Evolutionary conservation across 192 early-diverging fungal species (phyloP), one percentile per base, ranked within the genome.

Genomic region (Funneliformis mosseae): DNA sequence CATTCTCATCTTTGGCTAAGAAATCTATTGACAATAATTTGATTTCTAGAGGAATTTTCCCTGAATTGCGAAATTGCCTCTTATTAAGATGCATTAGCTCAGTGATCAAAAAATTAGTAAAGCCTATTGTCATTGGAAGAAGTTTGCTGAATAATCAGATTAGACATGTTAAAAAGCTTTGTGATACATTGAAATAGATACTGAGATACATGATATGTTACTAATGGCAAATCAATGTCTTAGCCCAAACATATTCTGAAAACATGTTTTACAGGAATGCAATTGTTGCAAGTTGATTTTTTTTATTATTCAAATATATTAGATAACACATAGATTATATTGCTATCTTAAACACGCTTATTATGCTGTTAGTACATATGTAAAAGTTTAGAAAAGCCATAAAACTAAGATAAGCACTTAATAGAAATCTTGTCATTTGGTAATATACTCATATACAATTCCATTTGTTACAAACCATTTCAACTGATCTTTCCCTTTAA

Each of bases 271-370:
- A 8, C 70, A 72, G 39, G 41, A 72, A 45, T 72, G 70, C 68
- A 70, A 33, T 70, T 70, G 28, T 70, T 70, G 68, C 70, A 72
- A 72, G 42, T 72, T 72, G 70, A 72, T 72, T 72, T 72, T 62
- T n/a, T 38, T 71, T 71, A 71, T 71, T 71, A 71, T 71, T 71
- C 69, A 71, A 71, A 71, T n/a, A 48, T 48, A 48, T 48, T 48
- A 48, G 46, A 48, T 48, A 48, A 48, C 46, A 48, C 11, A 48
- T 48, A 48, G 10, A 14, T 48, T 71, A 71, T 71, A 71, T 71
- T 71, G 46, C 48, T 50, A 50, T 50, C 1, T 50, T 50, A 50
- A 50, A 16, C 12, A 50, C 9, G 43, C 43, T 45, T 45, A 5
- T 45, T 45, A 45, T 6, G 43, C 46, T 48, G 46, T 48, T 48